Conservation (phyloP, 441 rosid genomes). For the Eruca vesicaria region DNA sequence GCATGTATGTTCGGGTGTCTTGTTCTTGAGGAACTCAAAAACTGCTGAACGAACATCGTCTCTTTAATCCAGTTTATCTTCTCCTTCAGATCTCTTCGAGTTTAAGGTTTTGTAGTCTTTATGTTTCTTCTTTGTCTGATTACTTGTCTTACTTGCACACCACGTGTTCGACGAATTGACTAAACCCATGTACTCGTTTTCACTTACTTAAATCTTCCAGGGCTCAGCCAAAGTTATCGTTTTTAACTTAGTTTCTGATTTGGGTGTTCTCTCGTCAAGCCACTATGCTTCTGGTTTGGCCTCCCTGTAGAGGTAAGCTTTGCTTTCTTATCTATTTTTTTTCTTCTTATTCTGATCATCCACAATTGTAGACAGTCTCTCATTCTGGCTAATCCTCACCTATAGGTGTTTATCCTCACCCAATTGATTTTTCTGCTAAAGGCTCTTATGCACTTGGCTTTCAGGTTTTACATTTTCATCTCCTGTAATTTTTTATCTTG, state of each 20-base stretch:
- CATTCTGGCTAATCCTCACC: neutral
- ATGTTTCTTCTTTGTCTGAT: neutral
- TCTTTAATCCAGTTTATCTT: neutral
- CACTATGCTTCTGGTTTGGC: conserved; percentile 26
- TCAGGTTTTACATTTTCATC: conserved; percentile 45
- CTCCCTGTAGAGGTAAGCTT: conserved; percentile 5
- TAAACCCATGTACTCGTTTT: neutral
- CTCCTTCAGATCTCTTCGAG: neutral
- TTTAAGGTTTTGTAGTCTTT: neutral
- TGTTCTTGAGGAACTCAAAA: neutral
- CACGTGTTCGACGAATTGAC: conserved; percentile 24
- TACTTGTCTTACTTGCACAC: neutral
- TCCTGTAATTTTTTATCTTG: conserved; percentile 7
- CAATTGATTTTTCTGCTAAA: conserved; percentile 34
- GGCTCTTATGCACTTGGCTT: conserved; percentile 39
- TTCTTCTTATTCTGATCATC: neutral
- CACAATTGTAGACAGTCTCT: neutral
- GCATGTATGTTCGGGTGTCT: neutral
- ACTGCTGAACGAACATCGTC: neutral
- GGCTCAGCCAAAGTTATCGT: neutral
- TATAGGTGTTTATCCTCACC: conserved; percentile 43
- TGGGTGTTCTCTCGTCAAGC: neutral
- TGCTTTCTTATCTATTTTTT: neutral
- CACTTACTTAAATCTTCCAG: neutral
- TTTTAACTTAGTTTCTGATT: conserved; percentile 6